A percentile compares a stretch with the other conserved stretches of the same genome.
phyloP scores from a whole-genome alignment of 2,329 filamentous ascomycete species.

The Pleochaeta shiraiana region DNA sequence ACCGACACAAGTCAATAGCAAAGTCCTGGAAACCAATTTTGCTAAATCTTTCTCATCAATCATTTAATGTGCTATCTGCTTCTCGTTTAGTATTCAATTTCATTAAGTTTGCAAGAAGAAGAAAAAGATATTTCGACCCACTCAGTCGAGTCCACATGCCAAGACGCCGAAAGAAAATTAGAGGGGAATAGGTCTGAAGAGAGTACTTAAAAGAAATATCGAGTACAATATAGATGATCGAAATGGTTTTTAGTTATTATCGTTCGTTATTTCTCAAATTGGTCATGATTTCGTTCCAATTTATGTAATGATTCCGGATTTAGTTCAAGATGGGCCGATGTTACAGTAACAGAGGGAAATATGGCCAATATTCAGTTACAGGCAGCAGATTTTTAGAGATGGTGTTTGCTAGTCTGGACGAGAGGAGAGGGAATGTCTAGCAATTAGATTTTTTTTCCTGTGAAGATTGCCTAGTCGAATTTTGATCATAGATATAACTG shows the following conservation, averaged over 20 bases:
- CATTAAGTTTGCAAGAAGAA: neutral
- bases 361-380: neutral
- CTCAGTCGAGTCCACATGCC: neutral
- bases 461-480: constrained; percentile 32
- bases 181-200: too few relatives aligned
- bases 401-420: neutral
- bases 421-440: constrained; percentile 21
- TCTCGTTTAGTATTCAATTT: neutral
- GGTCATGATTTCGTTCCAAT: neutral
- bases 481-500: constrained; percentile 41
- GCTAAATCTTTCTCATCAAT: neutral
- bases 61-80: neutral
- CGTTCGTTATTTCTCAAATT: neutral
- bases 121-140: neutral
- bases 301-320: neutral
- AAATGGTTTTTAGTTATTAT: too few relatives aligned
- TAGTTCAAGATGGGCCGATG: neutral
- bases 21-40: too few relatives aligned
- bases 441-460: constrained; percentile 39
- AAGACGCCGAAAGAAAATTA: neutral
- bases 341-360: neutral
- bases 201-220: too few relatives aligned
- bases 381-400: neutral
- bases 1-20: too few relatives aligned
- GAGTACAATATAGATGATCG: too few relatives aligned